Conservation (phyloP, 805 yeast species). For the Nakazawaea laoshanensis region DNA sequence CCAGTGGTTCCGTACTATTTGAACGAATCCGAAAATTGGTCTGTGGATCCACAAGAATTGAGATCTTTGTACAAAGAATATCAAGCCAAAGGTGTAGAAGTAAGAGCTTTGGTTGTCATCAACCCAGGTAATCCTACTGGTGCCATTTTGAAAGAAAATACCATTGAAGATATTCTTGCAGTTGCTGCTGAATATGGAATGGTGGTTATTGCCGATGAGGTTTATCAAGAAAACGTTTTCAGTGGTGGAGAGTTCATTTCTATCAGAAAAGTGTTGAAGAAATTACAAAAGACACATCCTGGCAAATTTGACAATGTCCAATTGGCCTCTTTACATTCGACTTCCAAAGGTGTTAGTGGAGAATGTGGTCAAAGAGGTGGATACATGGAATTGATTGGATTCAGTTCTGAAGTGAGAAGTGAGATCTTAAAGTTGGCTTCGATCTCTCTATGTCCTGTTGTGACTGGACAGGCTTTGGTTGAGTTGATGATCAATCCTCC, state of each 20-base stretch:
- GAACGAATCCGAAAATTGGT: slow-evolving; percentile 79
- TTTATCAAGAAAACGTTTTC: slow-evolving; percentile 89
- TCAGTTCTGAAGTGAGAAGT: slow-evolving; percentile 58
- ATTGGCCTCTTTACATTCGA: slow-evolving; percentile 91
- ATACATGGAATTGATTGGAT: slow-evolving; percentile 89
- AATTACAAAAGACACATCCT: slow-evolving; percentile 44
- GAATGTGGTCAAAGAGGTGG: slow-evolving; percentile 99
- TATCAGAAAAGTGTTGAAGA: slow-evolving; percentile 69
- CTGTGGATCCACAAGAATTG: slow-evolving; percentile 63
- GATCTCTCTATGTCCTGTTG: slow-evolving; percentile 89
- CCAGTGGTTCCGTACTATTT: slow-evolving; percentile 81
- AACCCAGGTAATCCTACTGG: slow-evolving; percentile 99
- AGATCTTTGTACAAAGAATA: slow-evolving; percentile 43
- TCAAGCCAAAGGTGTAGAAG: slow-evolving; percentile 40
- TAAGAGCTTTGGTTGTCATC: slow-evolving; percentile 82
- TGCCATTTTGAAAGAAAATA: slow-evolving; percentile 55
- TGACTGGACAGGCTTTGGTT: slow-evolving; percentile 87
- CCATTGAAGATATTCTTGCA: slow-evolving; percentile 62
- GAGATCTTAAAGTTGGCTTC: slow-evolving; percentile 81
- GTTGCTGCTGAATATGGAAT: slow-evolving; percentile 82
- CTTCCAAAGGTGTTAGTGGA: slow-evolving; percentile 95
- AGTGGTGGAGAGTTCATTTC: slow-evolving; percentile 68
- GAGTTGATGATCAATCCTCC: slow-evolving; percentile 96
- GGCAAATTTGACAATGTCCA: slow-evolving; percentile 65
- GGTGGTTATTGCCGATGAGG: slow-evolving; percentile 94